Percentiles rank a stretch among this genome's conserved stretches.
phyloP scores from a whole-genome alignment of 352 stramenopile genomes.

The Globisporangium yorkense region DNA sequence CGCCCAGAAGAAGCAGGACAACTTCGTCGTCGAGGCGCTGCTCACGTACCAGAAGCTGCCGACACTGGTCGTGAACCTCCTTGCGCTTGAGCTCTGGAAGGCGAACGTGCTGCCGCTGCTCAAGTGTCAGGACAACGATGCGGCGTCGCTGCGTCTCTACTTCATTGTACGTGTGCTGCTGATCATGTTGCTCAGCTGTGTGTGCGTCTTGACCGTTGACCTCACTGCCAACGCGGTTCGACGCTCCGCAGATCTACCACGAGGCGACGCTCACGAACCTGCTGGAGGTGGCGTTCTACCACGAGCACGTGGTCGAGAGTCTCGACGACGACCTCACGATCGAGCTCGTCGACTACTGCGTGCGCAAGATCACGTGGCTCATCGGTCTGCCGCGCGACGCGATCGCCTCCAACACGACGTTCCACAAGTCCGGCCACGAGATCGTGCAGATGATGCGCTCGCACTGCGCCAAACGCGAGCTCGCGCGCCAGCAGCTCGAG shows the following conservation, averaged over 20 bases:
- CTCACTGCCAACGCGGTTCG: not conserved
- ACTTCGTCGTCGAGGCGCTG: conserved; percentile 91
- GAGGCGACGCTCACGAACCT: conserved; percentile 87
- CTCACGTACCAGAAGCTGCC: conserved; percentile 91
- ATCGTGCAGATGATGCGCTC: conserved; percentile 57
- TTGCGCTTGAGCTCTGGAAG: conserved; percentile 90
- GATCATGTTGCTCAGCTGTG: not conserved
- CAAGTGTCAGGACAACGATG: conserved; percentile 36
- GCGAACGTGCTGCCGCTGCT: conserved; percentile 64
- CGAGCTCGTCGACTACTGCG: conserved; percentile 93
- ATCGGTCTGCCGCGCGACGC: conserved; percentile 52
- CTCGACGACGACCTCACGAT: conserved; percentile 85
- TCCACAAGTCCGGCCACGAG: conserved; percentile 68
- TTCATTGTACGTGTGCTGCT: conserved; percentile 60
- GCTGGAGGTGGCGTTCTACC: conserved; percentile 86
- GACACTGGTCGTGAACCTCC: conserved; percentile 82
- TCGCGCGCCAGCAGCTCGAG: conserved; percentile 70
- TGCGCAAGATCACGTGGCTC: conserved; percentile 87
- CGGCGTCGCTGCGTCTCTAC: conserved; percentile 84
- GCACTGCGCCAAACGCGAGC: conserved; percentile 48
- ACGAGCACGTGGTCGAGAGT: conserved; percentile 86
- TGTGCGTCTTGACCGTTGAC: not conserved
- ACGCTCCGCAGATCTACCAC: conserved; percentile 66
- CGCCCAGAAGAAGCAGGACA: conserved; percentile 85
- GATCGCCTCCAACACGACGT: conserved; percentile 51